A percentile compares a stretch with the other conserved stretches of the same genome.
Conservation (phyloP, 2,329 filamentous ascomycete genomes). For the Thermoascus crustaceus region DNA sequence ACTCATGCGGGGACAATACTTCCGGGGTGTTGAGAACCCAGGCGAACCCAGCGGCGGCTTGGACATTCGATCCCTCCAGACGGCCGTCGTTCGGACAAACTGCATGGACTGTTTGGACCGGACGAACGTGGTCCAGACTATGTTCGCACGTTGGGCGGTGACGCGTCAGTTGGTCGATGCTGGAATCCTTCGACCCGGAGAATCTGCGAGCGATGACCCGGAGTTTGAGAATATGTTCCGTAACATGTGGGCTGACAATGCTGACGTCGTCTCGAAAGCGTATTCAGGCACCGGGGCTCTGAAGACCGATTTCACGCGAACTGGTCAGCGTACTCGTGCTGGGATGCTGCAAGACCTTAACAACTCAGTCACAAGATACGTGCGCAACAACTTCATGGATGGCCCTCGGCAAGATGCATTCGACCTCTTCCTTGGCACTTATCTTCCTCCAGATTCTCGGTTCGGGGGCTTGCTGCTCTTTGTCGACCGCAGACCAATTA, state of each 20-base stretch:
- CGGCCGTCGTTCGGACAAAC: constrained; percentile 88
- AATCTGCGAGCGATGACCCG: constrained; percentile 69
- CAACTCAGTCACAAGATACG: constrained; percentile 82
- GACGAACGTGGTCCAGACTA: constrained; percentile 96
- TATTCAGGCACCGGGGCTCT: constrained; percentile 95
- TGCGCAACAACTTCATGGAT: constrained; percentile 89
- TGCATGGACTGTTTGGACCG: constrained; percentile 99
- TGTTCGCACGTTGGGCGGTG: constrained; percentile 83
- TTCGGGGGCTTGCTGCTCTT: constrained; percentile 69
- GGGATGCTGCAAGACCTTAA: constrained; percentile 80
- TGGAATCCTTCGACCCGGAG: constrained; percentile 66
- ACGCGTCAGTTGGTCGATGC: constrained; percentile 82
- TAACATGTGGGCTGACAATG: constrained; percentile 97
- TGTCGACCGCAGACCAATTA: constrained; percentile 71
- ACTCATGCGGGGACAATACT: constrained; percentile 76
- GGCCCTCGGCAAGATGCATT: constrained; percentile 92
- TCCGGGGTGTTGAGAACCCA: constrained; percentile 81
- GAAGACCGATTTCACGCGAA: constrained; percentile 97
- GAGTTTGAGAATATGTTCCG: constrained; percentile 88
- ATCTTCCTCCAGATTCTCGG: constrained; percentile 64
- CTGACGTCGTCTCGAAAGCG: constrained; percentile 82
- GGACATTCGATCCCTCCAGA: constrained; percentile 74
- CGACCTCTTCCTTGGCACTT: constrained; percentile 83
- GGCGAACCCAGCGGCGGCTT: constrained; percentile 61
- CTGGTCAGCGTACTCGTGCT: constrained; percentile 75